Conservation (phyloP, 352 stramenopile species). For the Phytophthora sp. region DNA sequence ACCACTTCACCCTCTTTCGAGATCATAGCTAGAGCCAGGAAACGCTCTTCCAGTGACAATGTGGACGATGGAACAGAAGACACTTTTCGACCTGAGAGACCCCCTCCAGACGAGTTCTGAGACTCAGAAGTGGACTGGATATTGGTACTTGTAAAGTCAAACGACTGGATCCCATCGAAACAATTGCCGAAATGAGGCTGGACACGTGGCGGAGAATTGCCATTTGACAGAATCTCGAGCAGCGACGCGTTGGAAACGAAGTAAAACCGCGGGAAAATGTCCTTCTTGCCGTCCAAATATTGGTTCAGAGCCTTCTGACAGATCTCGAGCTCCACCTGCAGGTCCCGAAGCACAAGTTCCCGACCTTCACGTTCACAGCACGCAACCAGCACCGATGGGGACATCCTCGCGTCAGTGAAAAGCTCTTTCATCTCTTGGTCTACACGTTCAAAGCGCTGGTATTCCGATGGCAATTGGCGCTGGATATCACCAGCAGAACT, state of each 20-base stretch:
- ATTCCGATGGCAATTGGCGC: constrained; percentile 91
- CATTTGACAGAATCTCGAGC: constrained; percentile 96
- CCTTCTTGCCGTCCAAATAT: constrained; percentile 97
- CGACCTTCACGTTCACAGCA: constrained; percentile 82
- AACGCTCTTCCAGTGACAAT: constrained; percentile 46
- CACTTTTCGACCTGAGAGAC: constrained; percentile 24
- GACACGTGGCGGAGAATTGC: constrained; percentile 86
- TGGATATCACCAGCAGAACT: constrained; percentile 92
- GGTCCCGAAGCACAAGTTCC: constrained; percentile 79
- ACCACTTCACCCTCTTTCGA: constrained; percentile 96
- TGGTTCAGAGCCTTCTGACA: constrained; percentile 97
- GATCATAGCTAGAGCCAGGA: constrained; percentile 91
- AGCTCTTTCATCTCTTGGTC: constrained; percentile 89
- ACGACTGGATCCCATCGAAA: constrained; percentile 90
- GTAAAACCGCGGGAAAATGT: constrained; percentile 97
- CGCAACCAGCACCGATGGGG: constrained; percentile 73
- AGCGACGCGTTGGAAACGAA: constrained; percentile 96
- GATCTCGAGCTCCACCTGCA: constrained; percentile 92
- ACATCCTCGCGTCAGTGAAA: constrained; percentile 61
- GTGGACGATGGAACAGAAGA: constrained; percentile 20
- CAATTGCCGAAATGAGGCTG: constrained; percentile 91
- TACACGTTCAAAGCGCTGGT: constrained; percentile 88
- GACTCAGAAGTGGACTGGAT: constrained; percentile 25
- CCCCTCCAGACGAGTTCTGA: constrained; percentile 6
- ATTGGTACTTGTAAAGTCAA: constrained; percentile 72